Conservation (phyloP, 2,329 filamentous ascomycete genomes). For the Colletotrichum shisoi region DNA sequence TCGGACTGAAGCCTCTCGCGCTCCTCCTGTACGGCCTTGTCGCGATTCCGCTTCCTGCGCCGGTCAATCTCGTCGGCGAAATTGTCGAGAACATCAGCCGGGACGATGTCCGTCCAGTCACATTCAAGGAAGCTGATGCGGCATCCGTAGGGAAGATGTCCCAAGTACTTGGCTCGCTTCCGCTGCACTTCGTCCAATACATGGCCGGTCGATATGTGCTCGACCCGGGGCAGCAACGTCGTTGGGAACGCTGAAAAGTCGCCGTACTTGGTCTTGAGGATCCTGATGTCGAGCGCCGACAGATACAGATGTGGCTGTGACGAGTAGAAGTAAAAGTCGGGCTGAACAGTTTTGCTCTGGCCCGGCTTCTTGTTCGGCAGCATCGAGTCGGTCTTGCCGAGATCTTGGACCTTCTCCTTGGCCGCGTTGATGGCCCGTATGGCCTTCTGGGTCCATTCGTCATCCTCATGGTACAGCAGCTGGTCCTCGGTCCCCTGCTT, state of each 20-base stretch:
- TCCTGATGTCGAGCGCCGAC: slow-evolving; percentile 88
- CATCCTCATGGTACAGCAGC: slow-evolving; percentile 87
- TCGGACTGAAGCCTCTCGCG: slow-evolving; percentile 84
- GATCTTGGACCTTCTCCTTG: slow-evolving; percentile 73
- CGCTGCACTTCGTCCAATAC: slow-evolving; percentile 85
- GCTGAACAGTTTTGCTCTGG: slow-evolving; percentile 43
- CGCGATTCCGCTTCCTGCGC: slow-evolving; percentile 76
- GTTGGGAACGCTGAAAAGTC: slow-evolving; percentile 83
- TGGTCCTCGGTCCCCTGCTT: slow-evolving; percentile 88
- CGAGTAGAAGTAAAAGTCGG: slow-evolving; percentile 85
- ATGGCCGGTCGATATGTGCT: slow-evolving; percentile 87
- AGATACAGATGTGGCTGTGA: slow-evolving; percentile 88
- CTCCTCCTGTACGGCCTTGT: slow-evolving; percentile 87
- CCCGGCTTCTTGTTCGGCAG: slow-evolving; percentile 30
- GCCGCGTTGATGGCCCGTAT: slow-evolving; percentile 75
- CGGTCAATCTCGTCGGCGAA: slow-evolving; percentile 81
- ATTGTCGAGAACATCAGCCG: slow-evolving; percentile 73
- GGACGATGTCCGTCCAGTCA: slow-evolving; percentile 91
- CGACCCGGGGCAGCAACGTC: slow-evolving; percentile 84
- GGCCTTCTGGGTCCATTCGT: slow-evolving; percentile 90
- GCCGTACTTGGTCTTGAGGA: slow-evolving; percentile 87
- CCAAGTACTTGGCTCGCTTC: slow-evolving; percentile 84
- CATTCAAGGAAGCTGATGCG: slow-evolving; percentile 91
- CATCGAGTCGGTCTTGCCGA: slow-evolving; percentile 47
- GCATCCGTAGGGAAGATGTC: slow-evolving; percentile 87